Base-by-base conservation (phyloP, 768 basidiomycete species). In the Lactifluus rugatus region DNA sequence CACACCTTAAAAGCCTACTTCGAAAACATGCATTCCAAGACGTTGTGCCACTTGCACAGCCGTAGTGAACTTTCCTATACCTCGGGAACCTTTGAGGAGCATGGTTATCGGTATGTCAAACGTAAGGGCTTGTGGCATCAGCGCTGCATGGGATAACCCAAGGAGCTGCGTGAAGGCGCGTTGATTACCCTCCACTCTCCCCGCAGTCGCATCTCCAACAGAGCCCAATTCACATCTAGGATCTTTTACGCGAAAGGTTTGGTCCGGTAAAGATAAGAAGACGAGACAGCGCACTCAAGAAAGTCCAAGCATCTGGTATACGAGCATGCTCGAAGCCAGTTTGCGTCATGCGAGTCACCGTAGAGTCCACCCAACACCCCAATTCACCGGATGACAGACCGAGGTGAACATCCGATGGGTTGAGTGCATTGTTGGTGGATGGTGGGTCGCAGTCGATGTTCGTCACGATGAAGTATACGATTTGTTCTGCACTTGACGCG, bases 321-420 rank as follows among this genome's bases (percentile, higher is more conserved):
- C 78, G 75, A 7, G 74, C 75, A 61, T 87, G 80, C 64, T 92
- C 90, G 7, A 89, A 66, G 0, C 95, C 93, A 0, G 82, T 77
- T 69, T 94, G 89, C 8, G 88, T 70, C 66, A 97, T 81, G 53
- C 83, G 82, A 19, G 95, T 95, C 7, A 77, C 67, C 1, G 75
- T 68, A 1, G 83, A 71, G 65, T 97, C 90, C 19, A 96, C 76
- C 79, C 88, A 89, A 66, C 87, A 94, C 0, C 95, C 95, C 17
- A 93, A 68, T 64, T 89, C 82, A 5, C 87, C 89, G 19, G 78
- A 69, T 0, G 78, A 76, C 2, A 78, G 78, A 16, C 82, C 80
- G 23, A 78, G 73, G 62, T 81, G 79, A 6, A 79, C 68, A 60
- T 84, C 82, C 21, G 71, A 70, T 36, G 61, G 66, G 32, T 46